Evolutionary conservation across 805 yeast species (phyloP).

Genomic region (Scheffersomyces amazonensis): DNA sequence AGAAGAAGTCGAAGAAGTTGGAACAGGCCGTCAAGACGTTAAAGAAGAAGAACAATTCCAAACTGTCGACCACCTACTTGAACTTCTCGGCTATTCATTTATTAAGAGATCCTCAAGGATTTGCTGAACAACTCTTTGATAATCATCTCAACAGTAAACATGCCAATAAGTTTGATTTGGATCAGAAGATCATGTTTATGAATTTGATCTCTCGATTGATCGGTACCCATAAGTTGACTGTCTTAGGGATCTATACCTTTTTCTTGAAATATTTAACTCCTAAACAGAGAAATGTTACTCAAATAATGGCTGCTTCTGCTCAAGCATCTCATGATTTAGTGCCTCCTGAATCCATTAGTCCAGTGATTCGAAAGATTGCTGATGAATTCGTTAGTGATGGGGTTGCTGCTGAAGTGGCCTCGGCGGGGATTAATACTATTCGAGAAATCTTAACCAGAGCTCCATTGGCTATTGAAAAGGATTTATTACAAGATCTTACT

Average conservation of each 20-base stretch:
- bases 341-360: slow-evolving; percentile 87
- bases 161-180: slow-evolving; percentile 70
- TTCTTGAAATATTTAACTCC: slow-evolving; percentile 90
- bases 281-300: slow-evolving; percentile 91
- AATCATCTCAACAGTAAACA: slow-evolving; percentile 70
- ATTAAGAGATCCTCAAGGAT: slow-evolving; percentile 95
- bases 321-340: slow-evolving; percentile 96
- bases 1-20: slow-evolving; percentile 76
- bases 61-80: slow-evolving; percentile 62
- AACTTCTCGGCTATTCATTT: slow-evolving; percentile 95
- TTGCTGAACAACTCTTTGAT: slow-evolving; percentile 80
- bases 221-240: slow-evolving; percentile 91
- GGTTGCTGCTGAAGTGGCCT: slow-evolving; percentile 96
- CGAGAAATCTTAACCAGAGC: slow-evolving; percentile 92
- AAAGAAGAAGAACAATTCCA: slow-evolving; percentile 59
- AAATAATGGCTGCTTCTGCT: slow-evolving; percentile 94
- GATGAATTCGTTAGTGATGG: slow-evolving; percentile 98
- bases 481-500: slow-evolving; percentile 82
- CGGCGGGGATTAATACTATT: slow-evolving; percentile 95
- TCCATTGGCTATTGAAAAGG: slow-evolving; percentile 88
- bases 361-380: slow-evolving; percentile 86
- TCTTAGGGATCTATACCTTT: slow-evolving; percentile 85
- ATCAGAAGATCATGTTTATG: slow-evolving; percentile 85
- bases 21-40: slow-evolving; percentile 69
- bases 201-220: slow-evolving; percentile 83